phyloP scores from a whole-genome alignment of 305 asterid species.

The Caryopteris hybrid region DNA sequence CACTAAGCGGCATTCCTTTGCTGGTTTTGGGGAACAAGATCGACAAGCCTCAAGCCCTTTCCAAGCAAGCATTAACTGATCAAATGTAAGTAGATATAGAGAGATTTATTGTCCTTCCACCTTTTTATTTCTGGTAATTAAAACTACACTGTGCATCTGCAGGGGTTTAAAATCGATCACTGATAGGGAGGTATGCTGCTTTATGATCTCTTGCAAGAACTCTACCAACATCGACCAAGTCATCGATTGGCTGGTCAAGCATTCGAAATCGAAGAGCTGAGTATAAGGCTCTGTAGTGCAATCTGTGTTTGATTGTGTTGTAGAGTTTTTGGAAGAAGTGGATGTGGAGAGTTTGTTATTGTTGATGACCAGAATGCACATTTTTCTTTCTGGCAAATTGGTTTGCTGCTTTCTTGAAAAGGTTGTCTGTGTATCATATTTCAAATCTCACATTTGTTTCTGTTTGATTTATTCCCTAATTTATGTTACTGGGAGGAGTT shows the following conservation, averaged over 20 bases:
- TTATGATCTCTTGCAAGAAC: constrained; percentile 97
- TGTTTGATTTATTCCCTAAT: neutral
- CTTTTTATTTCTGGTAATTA: neutral
- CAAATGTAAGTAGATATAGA: constrained; percentile 53
- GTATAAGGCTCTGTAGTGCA: constrained; percentile 7
- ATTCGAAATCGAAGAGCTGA: constrained; percentile 91
- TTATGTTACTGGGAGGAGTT: constrained; percentile 13
- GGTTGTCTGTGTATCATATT: constrained; percentile 31
- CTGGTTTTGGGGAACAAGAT: constrained; percentile 92
- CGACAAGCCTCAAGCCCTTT: constrained; percentile 72
- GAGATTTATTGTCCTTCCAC: neutral
- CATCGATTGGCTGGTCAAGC: constrained; percentile 96
- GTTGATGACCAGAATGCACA: constrained; percentile 28
- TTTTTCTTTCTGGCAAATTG: constrained; percentile 27
- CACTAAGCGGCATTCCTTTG: constrained; percentile 85
- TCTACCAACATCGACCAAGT: constrained; percentile 94
- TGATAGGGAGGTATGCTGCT: constrained; percentile 98
- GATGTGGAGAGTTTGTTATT: constrained; percentile 24
- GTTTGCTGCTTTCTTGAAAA: constrained; percentile 23
- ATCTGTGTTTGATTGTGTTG: constrained; percentile 31
- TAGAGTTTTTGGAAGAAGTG: constrained; percentile 25
- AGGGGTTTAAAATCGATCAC: constrained; percentile 84
- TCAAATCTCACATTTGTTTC: constrained; percentile 15
- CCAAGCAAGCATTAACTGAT: constrained; percentile 87
- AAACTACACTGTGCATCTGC: constrained; percentile 7